Evolutionary conservation across 345 rosid genomes (phyloP).

Genomic region (Populus deltoides): DNA sequence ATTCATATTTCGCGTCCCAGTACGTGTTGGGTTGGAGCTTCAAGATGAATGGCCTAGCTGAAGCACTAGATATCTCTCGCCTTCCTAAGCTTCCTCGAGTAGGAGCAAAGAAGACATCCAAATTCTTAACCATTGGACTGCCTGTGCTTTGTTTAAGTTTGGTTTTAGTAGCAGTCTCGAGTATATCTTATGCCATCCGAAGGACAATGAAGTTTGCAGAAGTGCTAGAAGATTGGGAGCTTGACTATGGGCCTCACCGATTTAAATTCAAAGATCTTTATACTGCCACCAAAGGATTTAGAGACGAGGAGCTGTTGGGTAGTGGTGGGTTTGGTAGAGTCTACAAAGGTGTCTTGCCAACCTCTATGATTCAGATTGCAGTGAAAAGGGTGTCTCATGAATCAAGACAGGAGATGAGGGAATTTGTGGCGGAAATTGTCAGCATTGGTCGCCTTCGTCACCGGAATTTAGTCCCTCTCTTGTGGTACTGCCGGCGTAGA

Average conservation of each 20-base stretch:
- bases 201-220: constrained; percentile 63
- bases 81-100: constrained; percentile 62
- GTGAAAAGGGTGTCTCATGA: constrained; percentile 65
- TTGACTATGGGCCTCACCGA: constrained; percentile 56
- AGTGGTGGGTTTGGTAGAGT: constrained; percentile 35
- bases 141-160: constrained; percentile 34
- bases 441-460: constrained; percentile 57
- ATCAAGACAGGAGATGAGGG: constrained; percentile 59
- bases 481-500: constrained; percentile 61
- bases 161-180: constrained; percentile 21
- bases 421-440: constrained; percentile 54
- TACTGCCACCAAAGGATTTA: constrained; percentile 61
- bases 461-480: constrained; percentile 48
- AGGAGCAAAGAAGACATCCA: constrained; percentile 30
- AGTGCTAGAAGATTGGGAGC: constrained; percentile 72
- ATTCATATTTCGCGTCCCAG: constrained; percentile 33
- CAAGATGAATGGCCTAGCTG: constrained; percentile 40
- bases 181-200: constrained; percentile 20
- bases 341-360: constrained; percentile 42
- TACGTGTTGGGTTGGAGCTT: constrained; percentile 20
- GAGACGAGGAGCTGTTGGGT: constrained; percentile 55
- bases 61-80: constrained; percentile 38
- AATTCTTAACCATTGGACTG: constrained; percentile 40
- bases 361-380: constrained; percentile 45
- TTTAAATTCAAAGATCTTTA: constrained; percentile 63